phyloP scores from a whole-genome alignment of 306 rosid species.

The Arachis stenosperma region DNA sequence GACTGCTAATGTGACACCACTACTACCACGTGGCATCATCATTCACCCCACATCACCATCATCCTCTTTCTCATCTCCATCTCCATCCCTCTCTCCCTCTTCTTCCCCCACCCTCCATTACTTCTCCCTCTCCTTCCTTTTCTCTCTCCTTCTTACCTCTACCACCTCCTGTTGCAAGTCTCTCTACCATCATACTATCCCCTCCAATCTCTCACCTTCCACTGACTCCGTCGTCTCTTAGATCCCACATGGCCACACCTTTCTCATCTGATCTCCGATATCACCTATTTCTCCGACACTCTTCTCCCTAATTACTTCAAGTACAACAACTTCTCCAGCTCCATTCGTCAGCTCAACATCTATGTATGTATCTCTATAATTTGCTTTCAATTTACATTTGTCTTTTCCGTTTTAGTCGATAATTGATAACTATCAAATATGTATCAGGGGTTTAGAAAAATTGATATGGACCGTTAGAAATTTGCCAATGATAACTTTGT shows the following conservation, averaged over 20 bases:
- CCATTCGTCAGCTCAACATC: conserved; percentile 88
- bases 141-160: too few species aligned
- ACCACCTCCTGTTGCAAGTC: too few species aligned
- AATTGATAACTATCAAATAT: conserved; percentile 18
- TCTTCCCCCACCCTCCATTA: too few species aligned
- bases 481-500: conserved; percentile 80
- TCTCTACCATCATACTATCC: too few species aligned
- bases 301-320: conserved; percentile 76
- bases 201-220: conserved; percentile 43
- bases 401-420: too few species aligned
- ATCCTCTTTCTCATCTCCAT: too few species aligned
- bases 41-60: too few species aligned
- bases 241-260: conserved; percentile 47
- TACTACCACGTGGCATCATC: too few species aligned
- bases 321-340: conserved; percentile 88
- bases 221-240: conserved; percentile 67
- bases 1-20: too few species aligned
- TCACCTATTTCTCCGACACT: conserved; percentile 61
- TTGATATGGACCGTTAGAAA: conserved; percentile 82
- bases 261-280: conserved; percentile 52
- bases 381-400: too few species aligned
- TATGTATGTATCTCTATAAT: conserved; percentile 47
- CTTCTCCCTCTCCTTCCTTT: too few species aligned
- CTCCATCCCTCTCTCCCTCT: too few species aligned
- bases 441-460: conserved; percentile 89